Conservation (phyloP, 768 basidiomycete species). For the Kwoniella europaea region DNA sequence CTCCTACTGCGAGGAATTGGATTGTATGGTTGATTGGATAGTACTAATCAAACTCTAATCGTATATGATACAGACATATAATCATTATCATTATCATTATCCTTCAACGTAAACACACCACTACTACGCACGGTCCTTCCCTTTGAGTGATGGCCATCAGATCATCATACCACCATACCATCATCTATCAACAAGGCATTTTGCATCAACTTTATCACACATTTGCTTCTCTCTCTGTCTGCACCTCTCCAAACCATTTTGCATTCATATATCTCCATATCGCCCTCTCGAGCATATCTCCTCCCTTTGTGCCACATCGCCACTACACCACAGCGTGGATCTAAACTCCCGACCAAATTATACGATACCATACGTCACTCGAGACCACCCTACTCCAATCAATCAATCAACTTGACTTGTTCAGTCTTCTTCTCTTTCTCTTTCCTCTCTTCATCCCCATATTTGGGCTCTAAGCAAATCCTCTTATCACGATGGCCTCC, state of each 20-base stretch:
- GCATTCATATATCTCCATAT: background rate
- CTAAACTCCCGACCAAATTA: conserved; percentile 12
- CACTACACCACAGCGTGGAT: conserved; percentile 3
- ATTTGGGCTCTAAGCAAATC: background rate
- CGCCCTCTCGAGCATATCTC: background rate
- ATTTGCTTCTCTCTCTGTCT: background rate
- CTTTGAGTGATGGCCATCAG: background rate
- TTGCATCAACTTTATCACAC: no score
- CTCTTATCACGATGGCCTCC: conserved; percentile 28
- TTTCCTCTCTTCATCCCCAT: conserved; percentile 7
- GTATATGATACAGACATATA: no score
- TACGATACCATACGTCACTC: conserved; percentile 10
- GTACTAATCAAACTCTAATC: no score
- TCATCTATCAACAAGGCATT: background rate
- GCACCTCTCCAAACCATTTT: background rate
- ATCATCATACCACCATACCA: background rate
- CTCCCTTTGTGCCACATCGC: conserved; percentile 22
- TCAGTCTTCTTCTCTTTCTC: conserved; percentile 1
- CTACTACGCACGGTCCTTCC: background rate
- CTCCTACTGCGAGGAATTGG: background rate
- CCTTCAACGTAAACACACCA: no score
- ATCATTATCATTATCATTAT: no score
- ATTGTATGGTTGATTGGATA: background rate
- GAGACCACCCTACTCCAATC: background rate
- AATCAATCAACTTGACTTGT: background rate